phyloP scores from a whole-genome alignment of 352 stramenopile genomes.

The Blastocystis sp. region DNA sequence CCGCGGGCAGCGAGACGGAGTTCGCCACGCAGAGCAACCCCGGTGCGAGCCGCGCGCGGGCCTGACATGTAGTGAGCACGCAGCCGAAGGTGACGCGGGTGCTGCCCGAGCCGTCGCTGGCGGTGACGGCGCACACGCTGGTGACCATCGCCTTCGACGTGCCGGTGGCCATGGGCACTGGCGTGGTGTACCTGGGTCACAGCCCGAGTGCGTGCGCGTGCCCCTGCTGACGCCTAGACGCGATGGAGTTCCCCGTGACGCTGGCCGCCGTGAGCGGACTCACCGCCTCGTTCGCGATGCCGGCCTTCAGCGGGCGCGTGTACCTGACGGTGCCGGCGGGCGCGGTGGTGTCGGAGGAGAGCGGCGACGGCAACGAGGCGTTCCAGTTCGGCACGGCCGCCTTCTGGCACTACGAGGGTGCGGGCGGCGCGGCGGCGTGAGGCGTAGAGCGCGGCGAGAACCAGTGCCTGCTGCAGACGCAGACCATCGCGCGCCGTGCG shows the following conservation, averaged over 20 bases:
- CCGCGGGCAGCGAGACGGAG: background rate
- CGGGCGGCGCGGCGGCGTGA: too few relatives aligned
- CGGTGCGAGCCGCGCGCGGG: background rate
- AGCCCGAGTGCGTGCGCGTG: background rate
- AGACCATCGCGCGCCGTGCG: background rate
- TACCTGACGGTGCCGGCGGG: conserved; percentile 7
- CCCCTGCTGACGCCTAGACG: background rate
- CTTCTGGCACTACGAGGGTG: background rate
- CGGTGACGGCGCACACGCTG: background rate
- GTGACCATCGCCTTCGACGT: conserved; percentile 43
- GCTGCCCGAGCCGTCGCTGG: background rate
- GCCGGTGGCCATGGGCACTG: background rate
- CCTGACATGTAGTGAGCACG: background rate
- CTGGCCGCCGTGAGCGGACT: background rate
- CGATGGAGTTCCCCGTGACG: background rate
- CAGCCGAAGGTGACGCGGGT: background rate
- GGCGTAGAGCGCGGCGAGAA: background rate
- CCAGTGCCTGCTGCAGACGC: background rate
- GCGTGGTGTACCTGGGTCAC: background rate
- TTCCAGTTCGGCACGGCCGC: background rate
- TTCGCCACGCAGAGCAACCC: conserved; percentile 8
- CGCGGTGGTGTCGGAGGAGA: conserved; percentile 27
- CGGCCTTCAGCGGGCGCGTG: background rate
- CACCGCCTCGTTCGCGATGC: conserved; percentile 7
- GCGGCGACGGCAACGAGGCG: background rate